A percentile compares a stretch with the other conserved stretches of the same genome.
These are phyloP conservation scores for Eucalyptus caleyi DNA, from an alignment of 345 rosid species.

Conservation along the genomic window DNA sequence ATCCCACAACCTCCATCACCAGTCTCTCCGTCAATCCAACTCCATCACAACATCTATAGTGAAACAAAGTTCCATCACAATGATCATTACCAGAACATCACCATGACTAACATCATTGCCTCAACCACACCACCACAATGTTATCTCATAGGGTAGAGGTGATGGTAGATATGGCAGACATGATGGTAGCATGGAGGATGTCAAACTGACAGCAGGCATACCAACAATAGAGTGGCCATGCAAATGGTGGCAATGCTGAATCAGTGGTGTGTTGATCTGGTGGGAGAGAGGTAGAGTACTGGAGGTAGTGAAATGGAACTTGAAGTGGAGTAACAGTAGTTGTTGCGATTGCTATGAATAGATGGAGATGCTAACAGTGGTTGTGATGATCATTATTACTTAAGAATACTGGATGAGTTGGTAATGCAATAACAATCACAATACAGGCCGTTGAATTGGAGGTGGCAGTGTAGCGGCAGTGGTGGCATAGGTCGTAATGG, in stretches of 20 bases:
- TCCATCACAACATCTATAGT: background rate
- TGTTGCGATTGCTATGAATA: background rate
- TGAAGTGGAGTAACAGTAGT: background rate
- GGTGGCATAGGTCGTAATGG: background rate
- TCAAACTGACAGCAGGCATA: background rate
- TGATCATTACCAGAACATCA: background rate
- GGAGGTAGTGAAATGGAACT: background rate
- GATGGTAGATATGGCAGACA: background rate
- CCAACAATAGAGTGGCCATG: background rate
- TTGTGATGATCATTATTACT: background rate
- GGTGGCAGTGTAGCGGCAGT: background rate
- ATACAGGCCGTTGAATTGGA: background rate
- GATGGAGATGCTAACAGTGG: background rate
- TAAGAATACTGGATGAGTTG: background rate
- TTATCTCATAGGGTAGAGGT: background rate
- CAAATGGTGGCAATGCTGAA: background rate
- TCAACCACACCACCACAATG: background rate
- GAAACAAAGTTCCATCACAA: background rate
- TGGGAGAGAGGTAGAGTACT: background rate
- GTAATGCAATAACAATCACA: background rate
- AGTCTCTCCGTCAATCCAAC: background rate
- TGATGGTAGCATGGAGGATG: background rate
- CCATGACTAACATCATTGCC: background rate
- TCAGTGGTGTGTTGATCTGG: background rate
- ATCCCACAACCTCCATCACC: background rate